phyloP scores from a whole-genome alignment of 2,329 filamentous ascomycete genomes.

The Alternaria sp. region DNA sequence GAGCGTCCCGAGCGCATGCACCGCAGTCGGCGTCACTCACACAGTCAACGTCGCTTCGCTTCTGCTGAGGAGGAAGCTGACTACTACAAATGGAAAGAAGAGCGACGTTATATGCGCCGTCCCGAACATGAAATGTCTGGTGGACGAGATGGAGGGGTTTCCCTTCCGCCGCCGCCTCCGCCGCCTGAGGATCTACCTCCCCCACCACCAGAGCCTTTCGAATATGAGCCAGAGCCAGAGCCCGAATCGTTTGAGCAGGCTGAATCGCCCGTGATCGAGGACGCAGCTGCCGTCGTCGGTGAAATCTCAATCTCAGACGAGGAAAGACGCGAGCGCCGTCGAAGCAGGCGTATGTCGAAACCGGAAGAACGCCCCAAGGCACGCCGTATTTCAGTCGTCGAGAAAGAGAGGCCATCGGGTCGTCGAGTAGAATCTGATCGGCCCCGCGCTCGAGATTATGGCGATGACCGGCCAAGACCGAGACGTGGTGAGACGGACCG shows the following conservation, averaged over 20 bases:
- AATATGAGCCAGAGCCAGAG: slow-evolving; percentile 25
- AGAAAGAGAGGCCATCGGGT: slow-evolving; percentile 41
- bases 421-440: slow-evolving; percentile 42
- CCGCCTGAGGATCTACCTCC: slow-evolving; percentile 29
- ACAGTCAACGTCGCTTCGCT: slow-evolving; percentile 36
- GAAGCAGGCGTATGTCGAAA: slow-evolving; percentile 35
- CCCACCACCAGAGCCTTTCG: slow-evolving; percentile 31
- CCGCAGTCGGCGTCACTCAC: slow-evolving; percentile 42
- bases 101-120: slow-evolving; percentile 34
- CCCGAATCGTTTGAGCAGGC: slow-evolving; percentile 17
- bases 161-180: slow-evolving; percentile 19
- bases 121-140: slow-evolving; percentile 41
- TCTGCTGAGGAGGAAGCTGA: slow-evolving; percentile 44
- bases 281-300: slow-evolving; percentile 37
- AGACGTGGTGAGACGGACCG: slow-evolving; percentile 39
- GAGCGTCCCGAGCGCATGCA: slow-evolving; percentile 44
- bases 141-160: slow-evolving; percentile 34
- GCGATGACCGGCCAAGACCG: slow-evolving; percentile 33
- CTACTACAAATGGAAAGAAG: slow-evolving; percentile 43
- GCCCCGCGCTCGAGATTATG: slow-evolving; percentile 30
- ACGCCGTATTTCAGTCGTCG: slow-evolving; percentile 42
- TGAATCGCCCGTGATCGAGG: slow-evolving; percentile 32
- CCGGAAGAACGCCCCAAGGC: slow-evolving; percentile 42
- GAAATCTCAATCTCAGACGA: slow-evolving; percentile 38
- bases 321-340: slow-evolving; percentile 39